phyloP scores from a whole-genome alignment of 345 rosid genomes.

The Arabis alpina region DNA sequence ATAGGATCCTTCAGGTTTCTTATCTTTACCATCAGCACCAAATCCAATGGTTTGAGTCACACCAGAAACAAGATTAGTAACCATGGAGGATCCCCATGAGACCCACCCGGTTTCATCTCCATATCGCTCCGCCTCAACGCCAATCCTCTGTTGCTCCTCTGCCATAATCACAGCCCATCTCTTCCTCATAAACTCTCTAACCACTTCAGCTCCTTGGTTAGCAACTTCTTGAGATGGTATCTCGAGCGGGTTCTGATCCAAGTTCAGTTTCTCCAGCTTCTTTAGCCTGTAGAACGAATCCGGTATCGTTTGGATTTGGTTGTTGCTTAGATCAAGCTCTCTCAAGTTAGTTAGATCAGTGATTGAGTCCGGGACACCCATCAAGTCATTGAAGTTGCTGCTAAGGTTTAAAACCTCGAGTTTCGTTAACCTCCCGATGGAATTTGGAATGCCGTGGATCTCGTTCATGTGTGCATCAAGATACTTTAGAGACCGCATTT shows the following conservation, averaged over 20 bases:
- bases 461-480: slow-evolving; percentile 94
- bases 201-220: slow-evolving; percentile 71
- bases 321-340: slow-evolving; percentile 98
- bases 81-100: slow-evolving; percentile 69
- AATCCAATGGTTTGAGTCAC: slow-evolving; percentile 47
- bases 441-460: slow-evolving; percentile 71
- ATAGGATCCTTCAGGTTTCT: slow-evolving; percentile 15
- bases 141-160: slow-evolving; percentile 65
- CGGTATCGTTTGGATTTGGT: slow-evolving; percentile 79
- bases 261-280: slow-evolving; percentile 69
- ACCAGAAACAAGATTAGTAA: slow-evolving; percentile 54
- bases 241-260: slow-evolving; percentile 83
- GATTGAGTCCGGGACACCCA: slow-evolving; percentile 66
- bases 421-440: slow-evolving; percentile 68
- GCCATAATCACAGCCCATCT: slow-evolving; percentile 68
- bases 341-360: slow-evolving; percentile 70
- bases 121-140: slow-evolving; percentile 56
- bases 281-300: slow-evolving; percentile 72
- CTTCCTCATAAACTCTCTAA: slow-evolving; percentile 71
- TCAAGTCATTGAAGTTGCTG: slow-evolving; percentile 85
- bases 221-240: slow-evolving; percentile 71
- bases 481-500: slow-evolving; percentile 67
- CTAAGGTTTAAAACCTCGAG: slow-evolving; percentile 81
- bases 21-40: slow-evolving; percentile 28
- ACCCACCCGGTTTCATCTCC: slow-evolving; percentile 69